Evolutionary conservation across 2,329 filamentous ascomycete genomes (phyloP).

Genomic region (Aspergillus pseudotamarii): DNA sequence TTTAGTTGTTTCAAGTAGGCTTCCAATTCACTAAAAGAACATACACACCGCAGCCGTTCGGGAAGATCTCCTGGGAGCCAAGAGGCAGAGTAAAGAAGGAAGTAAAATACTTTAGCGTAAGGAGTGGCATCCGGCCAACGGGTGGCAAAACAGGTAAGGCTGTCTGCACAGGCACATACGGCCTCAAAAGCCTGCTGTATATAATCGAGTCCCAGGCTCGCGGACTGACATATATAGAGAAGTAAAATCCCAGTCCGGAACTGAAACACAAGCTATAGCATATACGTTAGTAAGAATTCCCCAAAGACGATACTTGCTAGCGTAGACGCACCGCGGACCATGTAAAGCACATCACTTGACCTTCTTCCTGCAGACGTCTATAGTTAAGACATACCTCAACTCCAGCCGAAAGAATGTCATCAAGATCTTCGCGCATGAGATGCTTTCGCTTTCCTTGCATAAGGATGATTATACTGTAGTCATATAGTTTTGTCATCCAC

Average conservation of each 20-base stretch:
- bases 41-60: background rate
- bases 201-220: conserved; percentile 8
- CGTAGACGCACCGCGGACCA: conserved; percentile 28
- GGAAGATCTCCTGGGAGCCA: conserved; percentile 17
- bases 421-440: conserved; percentile 26
- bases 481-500: conserved; percentile 33
- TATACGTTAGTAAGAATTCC: conserved; percentile 4
- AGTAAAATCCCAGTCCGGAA: conserved; percentile 31
- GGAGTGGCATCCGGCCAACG: conserved; percentile 28
- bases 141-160: conserved; percentile 24
- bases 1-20: conserved; percentile 24
- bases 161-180: conserved; percentile 24
- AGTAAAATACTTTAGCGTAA: conserved; percentile 26
- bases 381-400: conserved; percentile 30
- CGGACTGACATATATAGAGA: conserved; percentile 30
- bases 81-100: conserved; percentile 15
- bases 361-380: conserved; percentile 30
- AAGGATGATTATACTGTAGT: conserved; percentile 32
- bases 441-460: conserved; percentile 29
- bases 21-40: conserved; percentile 19
- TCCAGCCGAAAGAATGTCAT: conserved; percentile 29
- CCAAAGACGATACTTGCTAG: conserved; percentile 7
- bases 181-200: conserved; percentile 23
- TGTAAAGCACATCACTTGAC: conserved; percentile 33
- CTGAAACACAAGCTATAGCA: conserved; percentile 28